Conservation (phyloP, 768 basidiomycete species). For the Glaciozyma antarctica region DNA sequence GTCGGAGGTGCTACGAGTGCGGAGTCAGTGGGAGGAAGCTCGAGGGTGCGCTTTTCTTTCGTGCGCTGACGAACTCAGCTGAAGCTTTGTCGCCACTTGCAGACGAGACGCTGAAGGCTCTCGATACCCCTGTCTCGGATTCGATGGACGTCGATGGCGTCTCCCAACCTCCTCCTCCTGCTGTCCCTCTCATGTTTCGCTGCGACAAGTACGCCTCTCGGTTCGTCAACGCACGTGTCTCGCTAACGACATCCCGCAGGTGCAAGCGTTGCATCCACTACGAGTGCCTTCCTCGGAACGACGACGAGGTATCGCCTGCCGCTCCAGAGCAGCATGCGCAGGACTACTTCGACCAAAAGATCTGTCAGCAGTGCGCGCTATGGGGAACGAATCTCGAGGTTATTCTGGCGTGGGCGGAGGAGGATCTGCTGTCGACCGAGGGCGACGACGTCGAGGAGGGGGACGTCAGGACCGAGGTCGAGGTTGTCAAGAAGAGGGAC, state of each 20-base stretch:
- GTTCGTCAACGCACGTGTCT: background rate
- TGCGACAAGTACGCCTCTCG: conserved; percentile 22
- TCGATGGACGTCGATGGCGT: background rate
- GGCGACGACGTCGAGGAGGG: background rate
- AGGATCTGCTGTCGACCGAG: conserved; percentile 5
- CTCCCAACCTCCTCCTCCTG: background rate
- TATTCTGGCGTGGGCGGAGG: conserved; percentile 32
- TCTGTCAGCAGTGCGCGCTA: conserved; percentile 26
- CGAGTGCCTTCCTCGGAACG: conserved; percentile 22
- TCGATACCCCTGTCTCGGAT: background rate
- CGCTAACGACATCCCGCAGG: conserved; percentile 1
- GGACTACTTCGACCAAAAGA: conserved; percentile 11
- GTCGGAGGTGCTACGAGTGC: conserved; percentile 29
- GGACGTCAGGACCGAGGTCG: conserved; percentile 10
- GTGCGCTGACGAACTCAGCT: background rate
- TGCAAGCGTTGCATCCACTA: conserved; percentile 33
- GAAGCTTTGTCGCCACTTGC: background rate
- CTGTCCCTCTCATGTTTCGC: conserved; percentile 30
- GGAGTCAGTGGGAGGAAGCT: conserved; percentile 6
- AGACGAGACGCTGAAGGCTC: background rate
- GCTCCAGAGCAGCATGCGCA: conserved; percentile 3
- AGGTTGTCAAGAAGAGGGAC: conserved; percentile 6
- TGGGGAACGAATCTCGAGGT: conserved; percentile 23
- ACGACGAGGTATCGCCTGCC: conserved; percentile 10
- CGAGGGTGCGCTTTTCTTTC: conserved; percentile 7